phyloP scores from a whole-genome alignment of 208 protist genomes.

The Crithidia acanthocephali region DNA sequence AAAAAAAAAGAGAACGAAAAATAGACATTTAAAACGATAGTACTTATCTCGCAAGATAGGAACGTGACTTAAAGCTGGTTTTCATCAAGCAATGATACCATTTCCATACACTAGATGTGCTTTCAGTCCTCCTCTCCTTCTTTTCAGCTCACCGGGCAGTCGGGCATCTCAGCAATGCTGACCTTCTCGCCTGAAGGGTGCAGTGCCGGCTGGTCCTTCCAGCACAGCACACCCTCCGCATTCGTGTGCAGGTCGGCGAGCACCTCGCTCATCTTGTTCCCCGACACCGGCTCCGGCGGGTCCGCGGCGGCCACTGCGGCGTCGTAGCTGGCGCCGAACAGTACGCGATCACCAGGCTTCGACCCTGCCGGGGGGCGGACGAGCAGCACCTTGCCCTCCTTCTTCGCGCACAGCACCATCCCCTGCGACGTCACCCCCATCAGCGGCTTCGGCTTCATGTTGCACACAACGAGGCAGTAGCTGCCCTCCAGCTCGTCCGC shows the following conservation, averaged over 20 bases:
- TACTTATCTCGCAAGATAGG: too few relatives aligned
- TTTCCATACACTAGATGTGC: not conserved
- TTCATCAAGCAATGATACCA: not conserved
- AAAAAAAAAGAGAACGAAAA: not conserved
- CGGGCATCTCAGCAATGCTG: slow-evolving; percentile 24
- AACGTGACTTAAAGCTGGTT: too few relatives aligned
- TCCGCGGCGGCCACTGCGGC: slow-evolving; percentile 10
- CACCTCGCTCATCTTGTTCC: slow-evolving; percentile 65
- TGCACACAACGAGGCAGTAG: slow-evolving; percentile 90
- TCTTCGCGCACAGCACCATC: slow-evolving; percentile 94
- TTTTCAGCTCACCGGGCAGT: slow-evolving; percentile 25
- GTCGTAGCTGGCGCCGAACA: slow-evolving; percentile 55
- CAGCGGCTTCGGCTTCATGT: slow-evolving; percentile 93
- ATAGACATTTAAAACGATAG: too few relatives aligned
- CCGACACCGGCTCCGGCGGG: slow-evolving; percentile 39
- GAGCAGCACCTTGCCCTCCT: slow-evolving; percentile 53
- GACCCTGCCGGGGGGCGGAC: slow-evolving; percentile 65
- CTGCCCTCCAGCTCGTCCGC: slow-evolving; percentile 74
- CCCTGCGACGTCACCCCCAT: slow-evolving; percentile 90
- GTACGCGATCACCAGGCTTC: slow-evolving; percentile 67
- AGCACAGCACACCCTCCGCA: slow-evolving; percentile 56
- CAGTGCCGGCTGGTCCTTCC: slow-evolving; percentile 57
- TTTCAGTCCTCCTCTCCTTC: not conserved
- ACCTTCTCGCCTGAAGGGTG: slow-evolving; percentile 34
- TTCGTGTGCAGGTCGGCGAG: slow-evolving; percentile 69